Percentiles rank a stretch among this genome's conserved stretches.
Evolutionary conservation across 352 stramenopile species (phyloP).

Genomic region (Phytophthora ramorum): DNA sequence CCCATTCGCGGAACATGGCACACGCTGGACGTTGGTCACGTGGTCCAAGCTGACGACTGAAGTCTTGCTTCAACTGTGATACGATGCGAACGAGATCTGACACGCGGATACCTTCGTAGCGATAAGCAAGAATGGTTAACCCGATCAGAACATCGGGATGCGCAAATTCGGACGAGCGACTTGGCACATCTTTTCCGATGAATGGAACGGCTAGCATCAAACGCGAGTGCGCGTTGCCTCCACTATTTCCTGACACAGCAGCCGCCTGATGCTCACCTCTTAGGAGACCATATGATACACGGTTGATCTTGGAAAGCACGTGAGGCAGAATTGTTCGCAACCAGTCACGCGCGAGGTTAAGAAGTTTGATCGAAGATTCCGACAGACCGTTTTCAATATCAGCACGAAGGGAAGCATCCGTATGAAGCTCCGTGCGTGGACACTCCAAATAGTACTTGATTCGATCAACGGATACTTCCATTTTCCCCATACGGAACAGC

Average conservation of each 20-base stretch:
- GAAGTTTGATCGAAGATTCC: conserved; percentile 95
- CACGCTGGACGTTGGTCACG: conserved; percentile 81
- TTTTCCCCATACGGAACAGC: conserved; percentile 94
- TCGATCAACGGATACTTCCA: conserved; percentile 85
- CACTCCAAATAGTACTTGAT: conserved; percentile 80
- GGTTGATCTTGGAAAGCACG: conserved; percentile 99
- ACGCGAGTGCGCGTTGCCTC: conserved; percentile 95
- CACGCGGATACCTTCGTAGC: conserved; percentile 89
- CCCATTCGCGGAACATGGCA: conserved; percentile 84
- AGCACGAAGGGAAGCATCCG: conserved; percentile 78
- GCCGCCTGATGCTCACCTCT: conserved; percentile 67
- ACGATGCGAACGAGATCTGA: conserved; percentile 88
- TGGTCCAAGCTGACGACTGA: conserved; percentile 84
- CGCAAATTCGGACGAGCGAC: conserved; percentile 98
- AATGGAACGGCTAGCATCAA: conserved; percentile 98
- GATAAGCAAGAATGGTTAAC: conserved; percentile 91
- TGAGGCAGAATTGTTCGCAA: conserved; percentile 98
- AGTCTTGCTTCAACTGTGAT: conserved; percentile 90
- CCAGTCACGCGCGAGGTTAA: conserved; percentile 98
- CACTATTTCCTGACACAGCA: conserved; percentile 53
- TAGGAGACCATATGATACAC: conserved; percentile 98
- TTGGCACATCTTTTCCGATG: conserved; percentile 99
- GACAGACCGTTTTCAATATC: conserved; percentile 80
- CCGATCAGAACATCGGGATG: conserved; percentile 97
- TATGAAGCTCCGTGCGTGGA: conserved; percentile 60